Conservation (phyloP, 202 grass and related monocot species). For the Eragrostis tef region DNA sequence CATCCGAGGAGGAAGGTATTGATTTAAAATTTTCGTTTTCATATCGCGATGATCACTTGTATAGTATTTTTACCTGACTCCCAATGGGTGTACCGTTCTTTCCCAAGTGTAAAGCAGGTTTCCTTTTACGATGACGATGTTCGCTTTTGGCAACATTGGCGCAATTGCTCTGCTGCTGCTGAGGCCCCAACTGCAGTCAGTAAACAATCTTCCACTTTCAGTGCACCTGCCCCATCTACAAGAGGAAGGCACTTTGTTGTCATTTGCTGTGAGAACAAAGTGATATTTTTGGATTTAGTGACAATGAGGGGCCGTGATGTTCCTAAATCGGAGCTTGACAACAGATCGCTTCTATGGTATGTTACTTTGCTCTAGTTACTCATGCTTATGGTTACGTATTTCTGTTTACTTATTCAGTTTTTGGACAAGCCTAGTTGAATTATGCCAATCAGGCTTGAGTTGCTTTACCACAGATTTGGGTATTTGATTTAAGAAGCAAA, state of each 20-base stretch:
- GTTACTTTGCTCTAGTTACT: slow-evolving; percentile 43
- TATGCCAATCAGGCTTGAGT: slow-evolving; percentile 12
- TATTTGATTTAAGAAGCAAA: slow-evolving; percentile 17
- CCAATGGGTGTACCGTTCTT: slow-evolving; percentile 42
- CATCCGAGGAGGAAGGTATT: slow-evolving; percentile 93
- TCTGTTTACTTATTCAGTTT: slow-evolving; percentile 25
- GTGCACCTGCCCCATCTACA: slow-evolving; percentile 83
- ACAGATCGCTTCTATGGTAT: slow-evolving; percentile 98
- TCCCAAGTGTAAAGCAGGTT: slow-evolving; percentile 97
- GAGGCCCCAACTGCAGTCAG: slow-evolving; percentile 85
- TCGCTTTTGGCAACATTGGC: slow-evolving; percentile 97
- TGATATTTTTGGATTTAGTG: slow-evolving; percentile 97
- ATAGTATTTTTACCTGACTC: slow-evolving; percentile 51
- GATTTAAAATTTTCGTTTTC: slow-evolving; percentile 44
- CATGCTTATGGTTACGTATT: slow-evolving; percentile 25
- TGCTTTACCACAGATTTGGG: slow-evolving; percentile 28
- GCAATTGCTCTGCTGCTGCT: slow-evolving; percentile 79
- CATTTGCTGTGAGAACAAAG: slow-evolving; percentile 99
- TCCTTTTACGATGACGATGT: slow-evolving; percentile 95
- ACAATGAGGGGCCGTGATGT: slow-evolving; percentile 97
- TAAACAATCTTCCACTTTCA: slow-evolving; percentile 78
- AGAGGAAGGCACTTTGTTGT: slow-evolving; percentile 99
- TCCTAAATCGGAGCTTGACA: slow-evolving; percentile 96
- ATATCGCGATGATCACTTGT: slow-evolving; percentile 16
- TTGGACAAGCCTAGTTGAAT: slow-evolving; percentile 17